Base-by-base conservation (phyloP, 2,329 filamentous ascomycete species). In the Alternaria metachromatica region DNA sequence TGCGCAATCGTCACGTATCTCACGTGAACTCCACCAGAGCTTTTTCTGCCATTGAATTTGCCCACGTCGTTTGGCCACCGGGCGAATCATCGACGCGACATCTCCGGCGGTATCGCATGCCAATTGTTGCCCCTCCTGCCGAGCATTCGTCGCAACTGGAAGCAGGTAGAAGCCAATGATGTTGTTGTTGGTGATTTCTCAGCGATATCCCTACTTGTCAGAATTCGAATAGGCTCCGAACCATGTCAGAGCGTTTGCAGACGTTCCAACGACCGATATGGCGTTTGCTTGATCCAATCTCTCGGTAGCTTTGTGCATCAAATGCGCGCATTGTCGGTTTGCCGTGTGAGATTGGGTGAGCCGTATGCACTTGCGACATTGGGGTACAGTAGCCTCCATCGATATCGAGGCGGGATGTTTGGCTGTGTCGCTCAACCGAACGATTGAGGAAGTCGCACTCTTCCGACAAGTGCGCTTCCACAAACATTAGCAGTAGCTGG, bases 1-100 rank as follows among this genome's bases (percentile, higher is more conserved):
- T 73, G 73, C 76, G 76, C 73, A 72, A 76, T 78, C 58, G 68
- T 74, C 73, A 72, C 70, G 64, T 72, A 67, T 66, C 26, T 66
- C 60, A 54, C 30, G 56, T 58, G 56, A 53, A 58, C 30, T 60
- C 64, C 64, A 61, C 60, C 64, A 72, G 66, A 69, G 68, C 54
- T 71, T 73, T 41, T 76, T 77, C 72, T 70, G 70, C 72, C 60
- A 66, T 56, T 56, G 45, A 65, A 48, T 46, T 54, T 65, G 62
- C 60, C 67, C 68, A 68, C 66, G 56, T 68, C 58, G 21, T 60
- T 28, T 28, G 21, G 13, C 1, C 41, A 43, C 30, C 41, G 65
- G 58, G 33, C 74, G 70, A 77, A 76, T 77, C 67, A 62, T 15
- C n/a, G 41, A 33, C 51, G 54, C 50, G 26, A 55, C 44, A 45